Evolutionary conservation across 371 early-diverging fungal species (phyloP).

Genomic region (Apophysomyces variabilis): DNA sequence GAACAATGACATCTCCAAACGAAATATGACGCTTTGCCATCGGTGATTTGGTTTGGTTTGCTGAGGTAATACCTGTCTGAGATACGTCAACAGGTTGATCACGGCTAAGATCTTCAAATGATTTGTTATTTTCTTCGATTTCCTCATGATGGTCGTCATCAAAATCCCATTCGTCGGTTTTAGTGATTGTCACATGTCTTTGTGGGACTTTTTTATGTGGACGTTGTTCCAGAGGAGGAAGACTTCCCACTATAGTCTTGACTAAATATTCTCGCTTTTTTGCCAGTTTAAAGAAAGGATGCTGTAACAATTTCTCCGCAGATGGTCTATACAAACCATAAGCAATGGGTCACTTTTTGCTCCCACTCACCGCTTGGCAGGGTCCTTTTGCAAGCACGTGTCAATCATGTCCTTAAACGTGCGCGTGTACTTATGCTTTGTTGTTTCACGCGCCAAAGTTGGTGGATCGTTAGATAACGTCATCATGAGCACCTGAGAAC

Average conservation of each 20-base stretch:
- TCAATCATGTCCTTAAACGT: conserved; percentile 88
- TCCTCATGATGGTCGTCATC: conserved; percentile 31
- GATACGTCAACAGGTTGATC: not conserved
- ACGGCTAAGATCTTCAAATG: not conserved
- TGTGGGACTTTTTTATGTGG: conserved; percentile 52
- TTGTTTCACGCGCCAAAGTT: conserved; percentile 78
- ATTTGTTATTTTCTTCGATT: not conserved
- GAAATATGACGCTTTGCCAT: conserved; percentile 46
- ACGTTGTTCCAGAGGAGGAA: conserved; percentile 77
- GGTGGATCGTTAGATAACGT: conserved; percentile 92
- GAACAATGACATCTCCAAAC: conserved; percentile 54
- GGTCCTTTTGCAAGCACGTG: conserved; percentile 82
- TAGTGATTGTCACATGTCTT: conserved; percentile 30
- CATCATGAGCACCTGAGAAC: conserved; percentile 78
- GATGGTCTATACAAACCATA: conserved; percentile 61
- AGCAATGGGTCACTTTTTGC: not conserved
- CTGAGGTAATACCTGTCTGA: not conserved
- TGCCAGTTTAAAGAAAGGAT: conserved; percentile 85
- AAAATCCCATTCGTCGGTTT: conserved; percentile 52
- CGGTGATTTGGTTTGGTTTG: not conserved
- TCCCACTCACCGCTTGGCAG: conserved; percentile 65
- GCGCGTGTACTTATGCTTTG: conserved; percentile 77
- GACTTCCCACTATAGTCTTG: conserved; percentile 57
- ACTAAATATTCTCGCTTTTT: conserved; percentile 74
- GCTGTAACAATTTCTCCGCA: conserved; percentile 77